Percentiles rank a stretch among this genome's conserved stretches.
These are phyloP conservation scores for Oenanthe javanica DNA, from an alignment of 140 eudicot species.

Conservation along the genomic window DNA sequence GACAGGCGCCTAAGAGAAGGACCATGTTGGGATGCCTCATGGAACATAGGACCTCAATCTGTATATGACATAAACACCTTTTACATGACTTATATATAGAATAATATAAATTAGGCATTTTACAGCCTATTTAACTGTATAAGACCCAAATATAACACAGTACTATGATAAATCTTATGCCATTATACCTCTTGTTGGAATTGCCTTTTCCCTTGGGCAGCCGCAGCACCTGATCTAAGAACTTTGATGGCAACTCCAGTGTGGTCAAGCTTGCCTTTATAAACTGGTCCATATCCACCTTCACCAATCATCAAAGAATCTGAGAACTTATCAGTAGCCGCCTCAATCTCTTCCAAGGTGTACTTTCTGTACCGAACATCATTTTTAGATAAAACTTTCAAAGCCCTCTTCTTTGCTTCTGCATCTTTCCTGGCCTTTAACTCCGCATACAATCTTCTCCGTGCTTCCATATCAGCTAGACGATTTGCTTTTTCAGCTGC, in stretches of 20 bases:
- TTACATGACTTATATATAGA: not conserved
- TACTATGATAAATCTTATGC: not conserved
- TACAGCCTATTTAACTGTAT: not conserved
- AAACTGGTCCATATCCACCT: conserved; percentile 74
- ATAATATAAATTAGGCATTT: not conserved
- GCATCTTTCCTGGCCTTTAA: conserved; percentile 27
- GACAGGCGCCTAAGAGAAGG: conserved; percentile 19
- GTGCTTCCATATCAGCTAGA: conserved; percentile 42
- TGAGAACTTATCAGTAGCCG: conserved; percentile 38
- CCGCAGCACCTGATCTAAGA: conserved; percentile 48
- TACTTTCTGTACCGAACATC: conserved; percentile 40
- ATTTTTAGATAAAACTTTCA: conserved; percentile 14
- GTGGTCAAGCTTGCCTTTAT: conserved; percentile 45
- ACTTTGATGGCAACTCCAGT: conserved; percentile 54
- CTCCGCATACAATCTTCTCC: conserved; percentile 41
- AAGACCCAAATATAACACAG: not conserved
- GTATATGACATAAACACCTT: not conserved
- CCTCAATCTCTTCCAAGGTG: conserved; percentile 45
- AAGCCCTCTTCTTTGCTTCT: conserved; percentile 29
- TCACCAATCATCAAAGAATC: conserved; percentile 36
- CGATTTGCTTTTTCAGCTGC: conserved; percentile 48
- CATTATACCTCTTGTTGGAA: conserved; percentile 52
- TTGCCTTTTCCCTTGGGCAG: conserved; percentile 48
- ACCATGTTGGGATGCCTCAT: conserved; percentile 22
- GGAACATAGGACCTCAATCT: conserved; percentile 14